Percentiles rank a stretch among this genome's conserved stretches.
These are phyloP conservation scores for Fusarium drepaniforme DNA, from an alignment of 2,329 filamentous ascomycete species.

Conservation along the genomic window DNA sequence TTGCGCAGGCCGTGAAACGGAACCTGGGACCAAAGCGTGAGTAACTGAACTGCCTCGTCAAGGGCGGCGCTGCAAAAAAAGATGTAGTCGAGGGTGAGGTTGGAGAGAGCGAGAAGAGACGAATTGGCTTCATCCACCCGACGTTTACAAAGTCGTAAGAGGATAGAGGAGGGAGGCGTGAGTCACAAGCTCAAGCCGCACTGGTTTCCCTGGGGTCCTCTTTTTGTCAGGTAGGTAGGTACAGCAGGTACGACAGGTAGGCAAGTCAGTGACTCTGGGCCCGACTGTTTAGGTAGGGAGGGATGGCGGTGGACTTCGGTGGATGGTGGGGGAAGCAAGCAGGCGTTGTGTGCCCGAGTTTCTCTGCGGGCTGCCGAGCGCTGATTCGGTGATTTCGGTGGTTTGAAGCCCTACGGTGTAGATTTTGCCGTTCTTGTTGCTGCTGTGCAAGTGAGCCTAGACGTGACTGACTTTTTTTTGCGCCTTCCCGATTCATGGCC, in stretches of 20 bases:
- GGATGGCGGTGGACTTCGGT: conserved; percentile 21
- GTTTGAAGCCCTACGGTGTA: conserved; percentile 36
- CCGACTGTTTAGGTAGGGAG: conserved; percentile 21
- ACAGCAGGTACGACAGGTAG: background rate
- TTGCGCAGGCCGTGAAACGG: conserved; percentile 40
- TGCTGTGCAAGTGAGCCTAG: background rate
- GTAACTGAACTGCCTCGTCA: conserved; percentile 35
- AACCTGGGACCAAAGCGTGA: conserved; percentile 28
- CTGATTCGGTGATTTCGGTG: conserved; percentile 40
- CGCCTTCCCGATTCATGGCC: background rate
- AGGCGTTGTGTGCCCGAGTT: conserved; percentile 29
- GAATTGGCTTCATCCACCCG: conserved; percentile 48
- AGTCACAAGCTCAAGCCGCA: conserved; percentile 43
- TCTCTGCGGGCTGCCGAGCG: conserved; percentile 27
- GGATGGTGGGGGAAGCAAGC: conserved; percentile 38
- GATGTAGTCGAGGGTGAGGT: conserved; percentile 21
- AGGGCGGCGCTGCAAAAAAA: conserved; percentile 26
- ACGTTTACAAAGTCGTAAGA: conserved; percentile 30
- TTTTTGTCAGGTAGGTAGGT: background rate
- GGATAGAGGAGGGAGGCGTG: conserved; percentile 40
- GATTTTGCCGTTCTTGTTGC: conserved; percentile 7
- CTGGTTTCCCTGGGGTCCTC: conserved; percentile 18
- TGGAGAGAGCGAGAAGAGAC: conserved; percentile 32
- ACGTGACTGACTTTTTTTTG: conserved; percentile 22
- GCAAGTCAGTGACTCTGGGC: conserved; percentile 1